A percentile compares a stretch with the other conserved stretches of the same genome.
Conservation (phyloP, 2,329 filamentous ascomycete species). For the Akanthomyces dipterigenus region DNA sequence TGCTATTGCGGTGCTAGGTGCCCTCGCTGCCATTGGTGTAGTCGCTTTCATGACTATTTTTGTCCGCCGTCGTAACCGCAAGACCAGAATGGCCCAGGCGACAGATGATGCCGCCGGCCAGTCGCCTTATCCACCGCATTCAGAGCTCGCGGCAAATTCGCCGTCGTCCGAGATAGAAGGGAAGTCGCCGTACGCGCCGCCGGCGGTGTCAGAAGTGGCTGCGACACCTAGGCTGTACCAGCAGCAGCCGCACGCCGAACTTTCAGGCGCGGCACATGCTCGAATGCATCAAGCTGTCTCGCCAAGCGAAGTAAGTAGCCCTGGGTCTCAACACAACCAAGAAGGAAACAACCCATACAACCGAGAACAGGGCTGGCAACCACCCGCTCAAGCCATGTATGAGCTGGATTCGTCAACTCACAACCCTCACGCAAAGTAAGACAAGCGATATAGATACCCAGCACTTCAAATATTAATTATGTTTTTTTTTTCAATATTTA, state of each 20-base stretch:
- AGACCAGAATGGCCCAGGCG: background rate
- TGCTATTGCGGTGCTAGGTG: constrained; percentile 4
- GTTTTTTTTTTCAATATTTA: background rate
- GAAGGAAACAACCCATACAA: background rate
- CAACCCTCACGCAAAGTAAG: background rate
- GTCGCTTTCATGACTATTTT: background rate
- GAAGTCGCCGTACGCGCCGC: background rate
- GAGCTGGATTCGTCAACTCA: constrained; percentile 5
- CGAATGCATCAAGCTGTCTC: background rate
- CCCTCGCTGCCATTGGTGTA: background rate
- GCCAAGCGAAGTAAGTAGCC: constrained; percentile 5
- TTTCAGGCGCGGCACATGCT: background rate
- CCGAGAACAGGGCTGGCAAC: background rate
- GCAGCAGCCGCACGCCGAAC: background rate
- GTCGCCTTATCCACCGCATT: background rate
- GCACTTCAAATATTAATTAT: background rate
- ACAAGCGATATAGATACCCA: no score
- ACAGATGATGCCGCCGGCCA: background rate
- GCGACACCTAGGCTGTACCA: background rate
- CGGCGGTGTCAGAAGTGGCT: background rate
- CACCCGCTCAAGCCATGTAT: background rate
- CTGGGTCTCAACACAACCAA: background rate
- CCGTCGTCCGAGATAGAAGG: constrained; percentile 6
- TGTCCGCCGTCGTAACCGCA: constrained; percentile 7
- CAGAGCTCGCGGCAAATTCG: constrained; percentile 2